Base-by-base conservation (phyloP, 1,139 yeast genomes). In the Taiozyma sp. region DNA sequence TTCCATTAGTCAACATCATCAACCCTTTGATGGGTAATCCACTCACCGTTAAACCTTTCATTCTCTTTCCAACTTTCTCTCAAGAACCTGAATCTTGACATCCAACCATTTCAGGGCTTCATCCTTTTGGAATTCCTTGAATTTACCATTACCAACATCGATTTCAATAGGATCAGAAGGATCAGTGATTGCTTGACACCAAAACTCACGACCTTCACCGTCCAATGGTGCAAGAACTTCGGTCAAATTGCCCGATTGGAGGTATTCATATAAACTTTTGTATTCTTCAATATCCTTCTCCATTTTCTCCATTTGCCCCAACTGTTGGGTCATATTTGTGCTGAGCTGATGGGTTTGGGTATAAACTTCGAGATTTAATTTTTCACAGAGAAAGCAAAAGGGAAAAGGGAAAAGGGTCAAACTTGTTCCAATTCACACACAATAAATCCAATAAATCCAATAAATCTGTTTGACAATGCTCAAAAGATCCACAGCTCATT, bases 201-300 rank as follows among this genome's bases (percentile, higher is more conserved):
- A 57, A 45, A 56, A 55, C 45, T 57, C 60, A 9, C 54, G 30
- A 2, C 60, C 60, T n/a, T 56, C 57, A 8, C 58, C 58, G 36
- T 57, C 60, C 8, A 57, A 41, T 0, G 59, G 58, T 1, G 57
- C 52, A 2, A 57, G 44, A 4, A 56, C 56, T 39, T 54, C 52
- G 5, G 54, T 49, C 22, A 40, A 13, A 12, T 44, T 16, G 8
- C 19, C 8, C 4, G 32, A 27, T 4, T 32, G 41, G 6, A 49
- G 27, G n/a, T 49, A 46, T 13, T 42, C 19, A 13, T 44, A 39
- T 4, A 49, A 8, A 3, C 40, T 32, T 24, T 49, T 44, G 44
- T 52, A 57, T 38, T 57, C 57, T 1, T 43, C 48, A 4, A 54
- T 46, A 12, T 54, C 55, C 5, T 47, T 22, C 5, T n/a, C 23